phyloP scores from a whole-genome alignment of 1,284 basidiomycete species.

The Grifola frondosa region DNA sequence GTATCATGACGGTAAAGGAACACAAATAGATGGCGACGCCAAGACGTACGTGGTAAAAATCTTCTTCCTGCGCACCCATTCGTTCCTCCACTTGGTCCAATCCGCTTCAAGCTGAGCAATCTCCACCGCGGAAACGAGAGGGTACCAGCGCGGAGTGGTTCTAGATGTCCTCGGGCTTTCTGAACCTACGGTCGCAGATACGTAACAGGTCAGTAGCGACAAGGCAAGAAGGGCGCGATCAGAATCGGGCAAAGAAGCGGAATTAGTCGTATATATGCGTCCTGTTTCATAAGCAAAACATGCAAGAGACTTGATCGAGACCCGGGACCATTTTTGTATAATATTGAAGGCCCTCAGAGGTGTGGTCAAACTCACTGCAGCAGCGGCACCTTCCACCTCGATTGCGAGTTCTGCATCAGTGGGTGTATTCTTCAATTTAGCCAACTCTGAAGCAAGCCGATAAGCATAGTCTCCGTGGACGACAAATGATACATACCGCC shows the following conservation, averaged over 20 bases:
- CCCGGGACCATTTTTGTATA: too few relatives aligned
- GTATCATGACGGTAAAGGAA: too few relatives aligned
- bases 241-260: not conserved
- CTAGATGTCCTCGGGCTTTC: constrained; percentile 49
- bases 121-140: constrained; percentile 66
- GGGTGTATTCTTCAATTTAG: constrained; percentile 58
- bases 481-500: constrained; percentile 42
- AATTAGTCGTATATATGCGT: not conserved
- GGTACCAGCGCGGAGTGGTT: constrained; percentile 65
- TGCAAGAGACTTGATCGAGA: not conserved
- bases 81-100: constrained; percentile 68
- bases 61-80: constrained; percentile 72
- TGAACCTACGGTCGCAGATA: constrained; percentile 53
- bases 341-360: not conserved
- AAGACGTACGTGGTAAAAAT: constrained; percentile 62
- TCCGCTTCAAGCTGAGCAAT: constrained; percentile 60
- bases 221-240: not conserved
- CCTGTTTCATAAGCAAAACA: not conserved
- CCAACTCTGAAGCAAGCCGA: constrained; percentile 51
- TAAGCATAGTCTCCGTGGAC: not conserved
- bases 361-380: constrained; percentile 39
- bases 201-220: not conserved
- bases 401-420: constrained; percentile 65
- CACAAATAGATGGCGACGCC: not conserved
- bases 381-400: constrained; percentile 45